A percentile compares a stretch with the other conserved stretches of the same genome.
Conservation (phyloP, 768 basidiomycete genomes). For the Tulasnella sp. region DNA sequence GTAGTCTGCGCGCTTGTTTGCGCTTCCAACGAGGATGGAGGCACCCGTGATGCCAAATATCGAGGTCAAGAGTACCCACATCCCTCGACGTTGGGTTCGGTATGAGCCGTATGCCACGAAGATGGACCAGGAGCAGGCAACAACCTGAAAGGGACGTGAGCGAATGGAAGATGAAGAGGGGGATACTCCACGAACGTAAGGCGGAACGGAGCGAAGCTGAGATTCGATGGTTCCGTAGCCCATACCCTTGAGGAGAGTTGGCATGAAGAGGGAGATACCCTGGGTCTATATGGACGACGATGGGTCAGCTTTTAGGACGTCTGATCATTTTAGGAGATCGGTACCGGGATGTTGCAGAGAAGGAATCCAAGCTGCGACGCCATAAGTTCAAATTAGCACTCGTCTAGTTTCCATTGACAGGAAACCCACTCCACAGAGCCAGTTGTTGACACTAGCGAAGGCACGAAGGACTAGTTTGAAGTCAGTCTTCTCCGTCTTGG, state of each 20-base stretch:
- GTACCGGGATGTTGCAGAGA: conserved; percentile 11
- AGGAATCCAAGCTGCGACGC: conserved; percentile 10
- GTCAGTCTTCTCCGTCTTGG: conserved; percentile 7
- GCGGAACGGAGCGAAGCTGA: conserved; percentile 9
- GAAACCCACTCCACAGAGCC: conserved; percentile 8
- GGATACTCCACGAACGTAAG: background rate
- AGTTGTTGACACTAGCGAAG: conserved; percentile 11
- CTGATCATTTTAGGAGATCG: background rate
- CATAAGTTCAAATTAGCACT: background rate
- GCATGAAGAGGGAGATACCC: conserved; percentile 15
- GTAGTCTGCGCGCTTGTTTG: background rate
- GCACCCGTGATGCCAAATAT: conserved; percentile 1
- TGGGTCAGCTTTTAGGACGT: background rate
- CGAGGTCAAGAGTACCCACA: conserved; percentile 7
- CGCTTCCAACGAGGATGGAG: conserved; percentile 2
- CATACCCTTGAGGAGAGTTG: conserved; percentile 12
- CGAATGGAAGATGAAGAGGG: background rate
- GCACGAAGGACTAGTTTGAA: conserved; percentile 3
- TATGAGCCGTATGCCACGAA: conserved; percentile 11
- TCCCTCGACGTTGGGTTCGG: conserved; percentile 1
- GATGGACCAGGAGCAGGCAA: conserved; percentile 12
- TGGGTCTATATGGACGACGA: background rate
- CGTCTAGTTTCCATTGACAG: background rate
- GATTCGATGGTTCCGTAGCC: conserved; percentile 11
- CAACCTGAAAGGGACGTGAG: background rate